A percentile compares a stretch with the other conserved stretches of the same genome.
Evolutionary conservation across 345 rosid species (phyloP).

Genomic region (Lepidium africanum): DNA sequence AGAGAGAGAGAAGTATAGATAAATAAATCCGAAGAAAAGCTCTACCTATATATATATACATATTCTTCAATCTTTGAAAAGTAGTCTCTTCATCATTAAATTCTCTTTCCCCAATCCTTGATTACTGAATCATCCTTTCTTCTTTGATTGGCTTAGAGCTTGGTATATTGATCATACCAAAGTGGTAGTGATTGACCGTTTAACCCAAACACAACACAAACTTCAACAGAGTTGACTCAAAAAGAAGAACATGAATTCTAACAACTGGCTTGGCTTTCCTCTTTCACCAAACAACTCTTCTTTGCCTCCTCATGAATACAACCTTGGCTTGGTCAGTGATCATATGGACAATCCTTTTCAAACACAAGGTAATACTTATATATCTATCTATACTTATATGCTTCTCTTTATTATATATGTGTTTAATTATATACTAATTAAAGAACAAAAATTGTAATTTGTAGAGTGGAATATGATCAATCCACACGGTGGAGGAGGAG

Average conservation of each 20-base stretch:
- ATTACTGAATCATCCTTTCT: slow-evolving; percentile 6
- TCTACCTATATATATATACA: slow-evolving; percentile 10
- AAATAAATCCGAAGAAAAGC: slow-evolving; percentile 5
- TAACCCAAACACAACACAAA: slow-evolving; percentile 9
- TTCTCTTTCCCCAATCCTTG: slow-evolving; percentile 14
- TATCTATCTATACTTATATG: background rate
- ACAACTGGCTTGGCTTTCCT: slow-evolving; percentile 98
- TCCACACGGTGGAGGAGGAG: slow-evolving; percentile 34
- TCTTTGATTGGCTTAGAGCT: slow-evolving; percentile 15
- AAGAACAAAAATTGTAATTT: background rate
- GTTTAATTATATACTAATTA: background rate
- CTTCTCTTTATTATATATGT: background rate
- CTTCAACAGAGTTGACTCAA: slow-evolving; percentile 1
- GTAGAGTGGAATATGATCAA: slow-evolving; percentile 81
- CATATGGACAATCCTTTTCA: slow-evolving; percentile 79
- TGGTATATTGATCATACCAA: slow-evolving; percentile 16
- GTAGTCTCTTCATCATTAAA: slow-evolving; percentile 16
- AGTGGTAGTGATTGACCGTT: slow-evolving; percentile 4
- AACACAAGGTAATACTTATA: slow-evolving; percentile 52
- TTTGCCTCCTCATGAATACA: slow-evolving; percentile 63
- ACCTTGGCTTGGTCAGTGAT: slow-evolving; percentile 74
- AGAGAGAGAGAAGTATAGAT: slow-evolving; percentile 4
- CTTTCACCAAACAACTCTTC: slow-evolving; percentile 80
- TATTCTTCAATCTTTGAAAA: slow-evolving; percentile 18
- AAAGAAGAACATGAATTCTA: slow-evolving; percentile 57